Percentiles rank a stretch among this genome's conserved stretches.
Evolutionary conservation across 1,284 basidiomycete genomes (phyloP).

Genomic region (Somion occarium): DNA sequence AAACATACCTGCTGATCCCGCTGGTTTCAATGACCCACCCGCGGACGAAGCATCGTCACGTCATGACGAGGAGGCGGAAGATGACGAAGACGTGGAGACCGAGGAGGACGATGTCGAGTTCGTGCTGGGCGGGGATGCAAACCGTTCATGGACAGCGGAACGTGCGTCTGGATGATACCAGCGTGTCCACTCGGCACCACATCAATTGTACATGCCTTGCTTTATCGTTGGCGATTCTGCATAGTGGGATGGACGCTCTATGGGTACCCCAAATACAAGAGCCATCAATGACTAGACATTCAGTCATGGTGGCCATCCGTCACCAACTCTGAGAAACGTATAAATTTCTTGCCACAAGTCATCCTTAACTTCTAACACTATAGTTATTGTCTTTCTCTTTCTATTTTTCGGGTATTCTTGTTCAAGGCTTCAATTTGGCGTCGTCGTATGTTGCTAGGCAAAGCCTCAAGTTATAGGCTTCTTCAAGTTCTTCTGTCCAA

Average conservation of each 20-base stretch:
- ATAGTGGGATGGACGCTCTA: neutral
- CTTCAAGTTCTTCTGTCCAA: neutral
- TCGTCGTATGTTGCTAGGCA: too few relatives aligned
- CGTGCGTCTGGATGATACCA: conserved; percentile 2
- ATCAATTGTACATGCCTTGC: neutral
- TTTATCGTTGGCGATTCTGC: neutral
- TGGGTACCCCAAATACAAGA: too few relatives aligned
- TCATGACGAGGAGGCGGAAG: conserved; percentile 24
- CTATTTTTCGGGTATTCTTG: neutral
- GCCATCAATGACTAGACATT: too few relatives aligned
- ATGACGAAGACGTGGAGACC: conserved; percentile 44
- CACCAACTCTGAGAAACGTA: too few relatives aligned
- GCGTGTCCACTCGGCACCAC: neutral
- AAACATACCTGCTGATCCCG: neutral
- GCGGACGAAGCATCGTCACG: conserved; percentile 7
- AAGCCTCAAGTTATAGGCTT: too few relatives aligned
- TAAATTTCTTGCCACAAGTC: neutral
- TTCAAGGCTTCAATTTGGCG: too few relatives aligned
- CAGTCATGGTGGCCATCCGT: too few relatives aligned
- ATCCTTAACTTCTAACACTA: neutral
- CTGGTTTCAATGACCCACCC: conserved; percentile 10
- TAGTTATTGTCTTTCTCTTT: neutral
- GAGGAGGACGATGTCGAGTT: conserved; percentile 46
- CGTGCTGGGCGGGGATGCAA: conserved; percentile 36
- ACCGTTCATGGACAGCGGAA: conserved; percentile 27